phyloP scores from a whole-genome alignment of 441 rosid genomes.

The Populus hybrid region DNA sequence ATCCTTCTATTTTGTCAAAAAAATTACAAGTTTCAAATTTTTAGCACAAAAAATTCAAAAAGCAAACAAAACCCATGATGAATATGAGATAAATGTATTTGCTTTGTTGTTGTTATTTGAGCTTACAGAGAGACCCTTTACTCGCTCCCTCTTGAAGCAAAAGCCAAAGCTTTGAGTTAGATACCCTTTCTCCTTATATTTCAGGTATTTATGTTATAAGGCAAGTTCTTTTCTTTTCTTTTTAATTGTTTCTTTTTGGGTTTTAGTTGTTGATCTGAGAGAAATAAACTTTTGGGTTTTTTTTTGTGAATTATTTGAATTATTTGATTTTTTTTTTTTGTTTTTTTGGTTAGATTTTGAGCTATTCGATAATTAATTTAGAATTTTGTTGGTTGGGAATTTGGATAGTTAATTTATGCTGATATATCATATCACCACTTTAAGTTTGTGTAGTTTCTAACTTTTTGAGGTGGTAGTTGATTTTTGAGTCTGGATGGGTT shows the following conservation, averaged over 20 bases:
- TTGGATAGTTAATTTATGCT: background rate
- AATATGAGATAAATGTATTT: background rate
- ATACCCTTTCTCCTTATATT: background rate
- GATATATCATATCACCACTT: background rate
- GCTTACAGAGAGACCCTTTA: background rate
- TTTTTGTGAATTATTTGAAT: background rate
- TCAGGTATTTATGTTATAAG: constrained; percentile 3
- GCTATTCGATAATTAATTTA: background rate
- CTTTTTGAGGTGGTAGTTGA: constrained; percentile 2
- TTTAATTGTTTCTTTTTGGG: too few species aligned
- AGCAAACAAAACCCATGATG: background rate
- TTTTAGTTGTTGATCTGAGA: background rate
- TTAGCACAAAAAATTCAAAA: background rate
- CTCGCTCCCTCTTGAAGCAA: background rate
- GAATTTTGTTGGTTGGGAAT: background rate
- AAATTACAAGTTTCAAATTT: background rate
- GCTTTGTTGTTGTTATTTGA: too few species aligned
- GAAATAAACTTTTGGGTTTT: background rate
- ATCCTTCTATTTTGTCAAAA: too few species aligned
- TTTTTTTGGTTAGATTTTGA: background rate
- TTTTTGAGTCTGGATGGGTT: constrained; percentile 4
- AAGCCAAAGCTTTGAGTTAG: background rate
- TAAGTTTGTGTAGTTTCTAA: background rate
- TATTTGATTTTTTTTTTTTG: background rate
- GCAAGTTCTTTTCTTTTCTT: background rate